Base-by-base conservation (phyloP, 768 basidiomycete genomes). In the Boletus pseudo-olivaceus region DNA sequence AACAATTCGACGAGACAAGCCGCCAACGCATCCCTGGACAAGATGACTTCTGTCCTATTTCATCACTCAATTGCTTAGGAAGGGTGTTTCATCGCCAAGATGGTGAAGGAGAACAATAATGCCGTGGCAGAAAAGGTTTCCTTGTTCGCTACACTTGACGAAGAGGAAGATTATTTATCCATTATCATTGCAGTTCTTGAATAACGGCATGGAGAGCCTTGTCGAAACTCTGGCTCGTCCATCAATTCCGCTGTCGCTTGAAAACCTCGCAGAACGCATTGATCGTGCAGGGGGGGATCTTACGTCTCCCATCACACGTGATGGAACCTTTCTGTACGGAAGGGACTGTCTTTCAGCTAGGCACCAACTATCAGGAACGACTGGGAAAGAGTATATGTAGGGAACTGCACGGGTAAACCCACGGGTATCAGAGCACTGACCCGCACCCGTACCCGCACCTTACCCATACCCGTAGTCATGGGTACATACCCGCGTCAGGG, bases 61-160 rank as follows among this genome's bases (percentile, higher is more conserved):
- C 83, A 81, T 55, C 83, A 87, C 54, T 83, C 83, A 9, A 84
- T 90, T 69, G 83, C 85, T 15, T 80, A 92, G 59, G 87, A 92
- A 68, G 89, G 88, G 0, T 87, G 85, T 57, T 88, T 90, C 60
- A 83, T 92, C 6, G 87, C 87, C n/a, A 86, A 90, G 65, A 87
- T 92, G 79, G 79, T 85, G 19, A 78, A 80, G 59, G 87, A 86
- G 29, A 84, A 85, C 9, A 84, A 85, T 43, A 77, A 73, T 41
- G 72, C 76, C 0, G 83, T 93, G 32, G 86, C 83, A 4, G 78
- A 78, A 49, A 90, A 88, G 81, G 89, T 88, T 50, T 5, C 4
- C 29, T 29, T 29, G 2, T 20, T 52, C 20, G 0, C 23, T 44
- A 7, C 3, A 12, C 37, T 34, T 23, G 41, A 41, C 29, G 12